phyloP scores from a whole-genome alignment of 495 filamentous ascomycete genomes.

The Bryoglossum gracile region DNA sequence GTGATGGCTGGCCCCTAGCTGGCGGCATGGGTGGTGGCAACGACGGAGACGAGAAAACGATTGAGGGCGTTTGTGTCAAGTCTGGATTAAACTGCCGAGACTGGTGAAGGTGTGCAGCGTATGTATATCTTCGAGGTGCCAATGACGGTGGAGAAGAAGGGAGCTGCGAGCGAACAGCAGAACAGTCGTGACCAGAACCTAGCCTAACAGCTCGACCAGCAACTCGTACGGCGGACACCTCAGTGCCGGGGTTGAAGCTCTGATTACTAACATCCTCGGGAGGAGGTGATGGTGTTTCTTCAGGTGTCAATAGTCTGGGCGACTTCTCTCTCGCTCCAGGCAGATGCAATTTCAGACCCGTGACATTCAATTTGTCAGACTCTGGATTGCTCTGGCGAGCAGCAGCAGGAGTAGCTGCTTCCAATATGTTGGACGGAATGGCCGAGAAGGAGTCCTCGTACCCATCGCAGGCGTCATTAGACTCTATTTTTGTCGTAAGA shows the following conservation, averaged over 20 bases:
- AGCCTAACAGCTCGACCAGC: neutral
- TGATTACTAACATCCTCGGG: constrained; percentile 12
- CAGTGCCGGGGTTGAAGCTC: neutral
- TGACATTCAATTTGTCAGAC: constrained; percentile 7
- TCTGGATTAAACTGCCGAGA: constrained; percentile 16
- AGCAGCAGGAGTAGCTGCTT: constrained; percentile 26
- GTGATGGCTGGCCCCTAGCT: constrained; percentile 20
- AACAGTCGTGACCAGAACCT: neutral
- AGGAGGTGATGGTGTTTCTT: constrained; percentile 46
- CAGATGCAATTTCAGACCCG: neutral
- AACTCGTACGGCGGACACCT: neutral
- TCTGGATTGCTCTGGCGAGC: neutral
- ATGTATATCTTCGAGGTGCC: constrained; percentile 21
- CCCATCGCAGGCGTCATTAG: no score
- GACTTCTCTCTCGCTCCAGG: neutral
- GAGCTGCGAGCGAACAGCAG: constrained; percentile 12
- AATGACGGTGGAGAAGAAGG: constrained; percentile 23
- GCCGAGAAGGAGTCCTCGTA: constrained; percentile 29
- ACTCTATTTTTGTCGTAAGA: no score
- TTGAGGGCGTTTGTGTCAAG: constrained; percentile 23
- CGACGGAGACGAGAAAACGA: constrained; percentile 28
- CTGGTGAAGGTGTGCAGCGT: constrained; percentile 24
- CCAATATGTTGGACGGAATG: constrained; percentile 9
- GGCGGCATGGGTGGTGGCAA: constrained; percentile 30
- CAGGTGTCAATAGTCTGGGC: constrained; percentile 42